These are phyloP conservation scores for Neurospora terricola DNA, from an alignment of 495 filamentous ascomycete genomes.

Conservation along the genomic window DNA sequence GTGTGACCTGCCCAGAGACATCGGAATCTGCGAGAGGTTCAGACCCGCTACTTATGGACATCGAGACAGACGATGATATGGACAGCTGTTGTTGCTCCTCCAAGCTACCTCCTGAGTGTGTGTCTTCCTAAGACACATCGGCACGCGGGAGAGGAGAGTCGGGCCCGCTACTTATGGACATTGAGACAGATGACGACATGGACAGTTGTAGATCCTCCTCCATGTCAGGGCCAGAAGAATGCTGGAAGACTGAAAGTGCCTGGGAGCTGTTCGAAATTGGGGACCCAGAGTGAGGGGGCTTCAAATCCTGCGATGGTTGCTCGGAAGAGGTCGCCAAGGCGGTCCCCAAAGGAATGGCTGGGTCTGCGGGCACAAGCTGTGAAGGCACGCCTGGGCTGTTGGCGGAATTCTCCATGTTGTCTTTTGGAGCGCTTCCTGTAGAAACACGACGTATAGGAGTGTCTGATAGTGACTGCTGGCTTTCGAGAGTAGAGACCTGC, in stretches of 20 bases:
- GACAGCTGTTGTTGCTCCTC: not conserved
- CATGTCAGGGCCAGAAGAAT: not conserved
- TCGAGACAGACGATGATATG: not conserved
- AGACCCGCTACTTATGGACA: not conserved
- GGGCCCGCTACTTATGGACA: not conserved
- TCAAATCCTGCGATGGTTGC: not conserved
- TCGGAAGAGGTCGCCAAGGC: not conserved
- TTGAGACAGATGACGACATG: not conserved
- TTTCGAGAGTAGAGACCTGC: not conserved
- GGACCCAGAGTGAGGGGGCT: not conserved
- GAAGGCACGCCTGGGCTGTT: not conserved
- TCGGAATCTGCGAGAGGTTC: not conserved
- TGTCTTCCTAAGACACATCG: not conserved
- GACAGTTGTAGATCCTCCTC: not conserved
- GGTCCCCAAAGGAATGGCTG: not conserved
- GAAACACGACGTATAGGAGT: not conserved
- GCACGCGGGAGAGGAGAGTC: not conserved
- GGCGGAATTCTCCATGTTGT: not conserved
- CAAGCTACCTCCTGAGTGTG: not conserved
- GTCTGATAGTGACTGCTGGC: not conserved
- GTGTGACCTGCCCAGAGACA: not conserved
- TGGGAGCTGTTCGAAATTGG: not conserved
- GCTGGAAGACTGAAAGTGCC: not conserved
- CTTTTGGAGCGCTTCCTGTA: not conserved
- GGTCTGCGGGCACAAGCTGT: not conserved